These are phyloP conservation scores for Botryotinia calthae DNA, from an alignment of 2,329 filamentous ascomycete species.

Conservation along the genomic window DNA sequence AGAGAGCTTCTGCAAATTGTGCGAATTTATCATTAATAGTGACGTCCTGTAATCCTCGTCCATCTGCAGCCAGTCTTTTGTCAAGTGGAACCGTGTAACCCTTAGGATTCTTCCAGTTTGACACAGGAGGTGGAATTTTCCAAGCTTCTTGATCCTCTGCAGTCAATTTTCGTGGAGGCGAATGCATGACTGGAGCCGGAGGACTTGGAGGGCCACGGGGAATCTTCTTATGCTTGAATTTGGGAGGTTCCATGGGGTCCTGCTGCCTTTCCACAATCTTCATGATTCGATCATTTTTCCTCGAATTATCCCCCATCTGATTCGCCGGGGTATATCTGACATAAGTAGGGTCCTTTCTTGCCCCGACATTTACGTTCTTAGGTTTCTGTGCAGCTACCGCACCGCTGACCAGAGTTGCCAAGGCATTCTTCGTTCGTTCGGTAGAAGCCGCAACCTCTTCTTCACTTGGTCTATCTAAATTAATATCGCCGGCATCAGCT, in stretches of 20 bases:
- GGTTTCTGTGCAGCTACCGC: constrained; percentile 91
- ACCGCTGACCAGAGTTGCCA: constrained; percentile 77
- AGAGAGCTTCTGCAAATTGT: constrained; percentile 89
- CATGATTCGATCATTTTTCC: constrained; percentile 93
- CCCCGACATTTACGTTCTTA: constrained; percentile 85
- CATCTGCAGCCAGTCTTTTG: constrained; percentile 92
- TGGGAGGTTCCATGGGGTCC: constrained; percentile 95
- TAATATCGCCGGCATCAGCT: constrained; percentile 88
- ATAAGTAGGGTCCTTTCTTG: constrained; percentile 81
- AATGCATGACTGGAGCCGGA: constrained; percentile 91
- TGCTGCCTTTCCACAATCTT: constrained; percentile 94
- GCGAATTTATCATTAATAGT: constrained; percentile 99
- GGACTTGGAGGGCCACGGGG: constrained; percentile 88
- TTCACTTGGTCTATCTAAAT: constrained; percentile 77
- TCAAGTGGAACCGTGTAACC: constrained; percentile 95
- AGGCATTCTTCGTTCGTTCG: constrained; percentile 82
- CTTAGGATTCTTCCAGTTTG: constrained; percentile 99
- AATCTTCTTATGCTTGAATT: constrained; percentile 99
- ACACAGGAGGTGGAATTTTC: constrained; percentile 86
- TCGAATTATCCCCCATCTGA: constrained; percentile 86
- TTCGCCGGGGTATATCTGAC: constrained; percentile 94
- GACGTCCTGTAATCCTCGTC: constrained; percentile 85
- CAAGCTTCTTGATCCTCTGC: constrained; percentile 96
- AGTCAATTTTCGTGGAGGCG: constrained; percentile 88
- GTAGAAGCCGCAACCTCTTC: constrained; percentile 82